Conservation (phyloP, 192 early-diverging fungal species). For the Coemansia sp. region DNA sequence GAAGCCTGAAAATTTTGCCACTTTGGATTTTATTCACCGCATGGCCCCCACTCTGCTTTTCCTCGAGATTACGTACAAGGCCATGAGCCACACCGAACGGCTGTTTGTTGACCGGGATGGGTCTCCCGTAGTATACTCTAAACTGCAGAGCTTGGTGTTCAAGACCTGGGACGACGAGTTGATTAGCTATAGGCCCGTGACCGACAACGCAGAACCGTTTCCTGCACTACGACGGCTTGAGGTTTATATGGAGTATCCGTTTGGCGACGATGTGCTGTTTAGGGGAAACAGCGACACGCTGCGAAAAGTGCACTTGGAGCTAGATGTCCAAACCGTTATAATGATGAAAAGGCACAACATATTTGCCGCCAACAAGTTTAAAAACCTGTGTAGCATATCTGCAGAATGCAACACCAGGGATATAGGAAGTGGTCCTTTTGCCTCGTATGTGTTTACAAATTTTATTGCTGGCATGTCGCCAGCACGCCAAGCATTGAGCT, state of each 20-base stretch:
- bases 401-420: not conserved
- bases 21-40: not conserved
- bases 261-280: constrained; percentile 4
- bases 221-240: not conserved
- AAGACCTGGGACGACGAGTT: not conserved
- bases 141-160: not conserved
- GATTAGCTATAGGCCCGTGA: not conserved
- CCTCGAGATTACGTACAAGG: not conserved
- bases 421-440: not conserved
- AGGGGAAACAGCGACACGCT: constrained; percentile 3
- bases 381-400: not conserved
- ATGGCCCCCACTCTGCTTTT: not conserved
- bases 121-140: not conserved
- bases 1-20: not conserved
- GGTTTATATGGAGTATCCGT: constrained; percentile 1
- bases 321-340: not conserved
- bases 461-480: constrained; percentile 1
- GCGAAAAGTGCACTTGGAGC: not conserved
- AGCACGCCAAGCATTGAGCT: not conserved
- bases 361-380: constrained; percentile 1
- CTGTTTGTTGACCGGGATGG: not conserved
- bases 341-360: not conserved
- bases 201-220: not conserved
- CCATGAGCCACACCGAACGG: not conserved
- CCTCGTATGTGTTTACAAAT: not conserved